These are phyloP conservation scores for Vigna reflexopilosa DNA, from an alignment of 306 rosid genomes.

Conservation along the genomic window DNA sequence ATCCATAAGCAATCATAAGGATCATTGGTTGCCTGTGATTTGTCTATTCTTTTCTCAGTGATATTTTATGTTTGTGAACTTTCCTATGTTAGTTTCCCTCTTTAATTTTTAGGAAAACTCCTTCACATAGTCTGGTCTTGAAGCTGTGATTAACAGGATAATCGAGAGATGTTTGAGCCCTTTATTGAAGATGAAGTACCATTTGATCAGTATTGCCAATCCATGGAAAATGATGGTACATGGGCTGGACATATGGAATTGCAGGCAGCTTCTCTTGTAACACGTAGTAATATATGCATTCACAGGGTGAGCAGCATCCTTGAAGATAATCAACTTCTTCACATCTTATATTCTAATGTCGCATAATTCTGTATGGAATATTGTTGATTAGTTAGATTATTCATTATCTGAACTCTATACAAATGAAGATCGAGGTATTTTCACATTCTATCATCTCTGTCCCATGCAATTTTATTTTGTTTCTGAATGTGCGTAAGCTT, in stretches of 20 bases:
- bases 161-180: constrained; percentile 80
- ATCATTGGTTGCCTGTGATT: constrained; percentile 10
- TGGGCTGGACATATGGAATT: constrained; percentile 95
- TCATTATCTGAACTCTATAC: constrained; percentile 26
- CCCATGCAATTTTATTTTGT: constrained; percentile 17
- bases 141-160: constrained; percentile 64
- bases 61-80: constrained; percentile 29
- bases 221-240: constrained; percentile 83
- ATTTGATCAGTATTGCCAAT: constrained; percentile 74
- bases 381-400: constrained; percentile 34
- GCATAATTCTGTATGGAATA: neutral
- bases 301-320: constrained; percentile 60
- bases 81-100: constrained; percentile 9
- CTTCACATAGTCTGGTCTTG: constrained; percentile 43
- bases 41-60: constrained; percentile 12
- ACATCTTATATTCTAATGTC: constrained; percentile 22
- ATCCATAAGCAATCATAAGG: constrained; percentile 4
- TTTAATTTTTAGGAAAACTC: constrained; percentile 40
- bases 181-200: constrained; percentile 91
- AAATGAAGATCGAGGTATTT: constrained; percentile 28
- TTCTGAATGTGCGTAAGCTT: neutral
- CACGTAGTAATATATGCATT: constrained; percentile 77
- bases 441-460: constrained; percentile 23
- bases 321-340: constrained; percentile 23
- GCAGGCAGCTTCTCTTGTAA: constrained; percentile 93